Percentiles rank a stretch among this genome's conserved stretches.
Evolutionary conservation across 2,329 filamentous ascomycete genomes (phyloP).

Genomic region (Scorias spongiosa): DNA sequence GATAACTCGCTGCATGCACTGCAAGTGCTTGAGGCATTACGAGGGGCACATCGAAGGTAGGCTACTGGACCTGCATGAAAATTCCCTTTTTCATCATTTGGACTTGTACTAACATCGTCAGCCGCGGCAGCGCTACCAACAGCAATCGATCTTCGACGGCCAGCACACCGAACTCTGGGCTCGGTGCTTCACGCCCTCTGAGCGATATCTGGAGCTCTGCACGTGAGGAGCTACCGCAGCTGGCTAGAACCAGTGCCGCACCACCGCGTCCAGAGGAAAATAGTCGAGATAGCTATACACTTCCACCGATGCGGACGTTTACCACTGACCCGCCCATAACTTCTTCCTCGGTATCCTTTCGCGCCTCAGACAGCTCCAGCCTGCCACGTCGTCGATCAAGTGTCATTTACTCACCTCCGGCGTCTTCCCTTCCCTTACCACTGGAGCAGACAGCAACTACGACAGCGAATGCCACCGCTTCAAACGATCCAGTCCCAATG

Average conservation of each 20-base stretch:
- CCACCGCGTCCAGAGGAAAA: conserved; percentile 5
- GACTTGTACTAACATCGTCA: conserved; percentile 19
- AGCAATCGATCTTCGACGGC: conserved; percentile 4
- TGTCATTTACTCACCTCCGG: conserved; percentile 21
- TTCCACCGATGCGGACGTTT: conserved; percentile 13
- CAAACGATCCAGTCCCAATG: background rate
- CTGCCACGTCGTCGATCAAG: conserved; percentile 26
- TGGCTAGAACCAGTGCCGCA: conserved; percentile 12
- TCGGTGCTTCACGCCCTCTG: conserved; percentile 5
- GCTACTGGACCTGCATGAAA: background rate
- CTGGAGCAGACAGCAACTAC: background rate
- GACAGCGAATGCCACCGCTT: conserved; percentile 1
- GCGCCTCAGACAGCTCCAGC: conserved; percentile 9
- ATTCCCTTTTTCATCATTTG: conserved; percentile 29
- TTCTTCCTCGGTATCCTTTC: conserved; percentile 3
- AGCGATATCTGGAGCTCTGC: conserved; percentile 13
- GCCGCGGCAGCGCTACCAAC: background rate
- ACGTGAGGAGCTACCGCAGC: conserved; percentile 14
- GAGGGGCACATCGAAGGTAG: conserved; percentile 25
- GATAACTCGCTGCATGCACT: conserved; percentile 21
- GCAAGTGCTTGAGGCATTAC: conserved; percentile 30
- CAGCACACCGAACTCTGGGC: conserved; percentile 1
- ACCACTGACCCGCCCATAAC: conserved; percentile 2
- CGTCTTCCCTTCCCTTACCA: conserved; percentile 2
- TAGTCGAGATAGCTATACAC: conserved; percentile 5